Evolutionary conservation across 1,284 basidiomycete genomes (phyloP), one percentile per base, ranked within the genome.

Genomic region (Ustilago nuda): DNA sequence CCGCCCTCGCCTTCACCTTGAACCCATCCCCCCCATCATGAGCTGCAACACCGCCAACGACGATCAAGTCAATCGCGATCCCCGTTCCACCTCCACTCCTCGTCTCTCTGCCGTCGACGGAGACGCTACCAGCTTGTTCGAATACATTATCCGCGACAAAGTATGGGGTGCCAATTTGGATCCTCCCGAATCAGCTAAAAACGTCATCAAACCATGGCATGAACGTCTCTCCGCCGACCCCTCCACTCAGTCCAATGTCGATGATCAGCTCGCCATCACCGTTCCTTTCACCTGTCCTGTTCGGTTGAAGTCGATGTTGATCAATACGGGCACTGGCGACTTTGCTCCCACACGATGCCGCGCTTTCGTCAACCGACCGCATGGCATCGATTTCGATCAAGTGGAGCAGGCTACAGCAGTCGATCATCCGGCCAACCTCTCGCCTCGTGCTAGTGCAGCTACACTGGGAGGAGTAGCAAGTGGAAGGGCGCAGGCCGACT

Each of bases 181-280:
- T 15, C 80, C 78, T 15, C 84, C 84, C 19, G 83, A 83, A 51
- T 70, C 72, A 1, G 82, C 80, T 15, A 80, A 76, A 41, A 66
- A 68, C 23, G 80, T 80, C 53, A 77, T 84, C 76, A 85, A 84
- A 64, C 84, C 83, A 4, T 85, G 84, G 84, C 67, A 84, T 59
- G 57, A 79, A 53, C 72, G 82, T 19, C 62, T 78, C 19, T 66
- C 78, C 8, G 56, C 76, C 7, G 63, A 72, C 0, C 65, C 59
- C n/a, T 82, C 56, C 41, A 73, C 76, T 5, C 82, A 85, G 65
- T 83, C 81, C 61, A 80, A 80, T 46, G 83, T 83, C 36, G 83
- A 85, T 56, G 83, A 84, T 62, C 80, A 82, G 72, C 79, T 85
- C 54, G 82, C 83, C 60, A 76, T 85, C 70, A 84, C 75, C 30